These are phyloP conservation scores for Arabidopsis suecica DNA, from an alignment of 345 rosid species.

Conservation along the genomic window DNA sequence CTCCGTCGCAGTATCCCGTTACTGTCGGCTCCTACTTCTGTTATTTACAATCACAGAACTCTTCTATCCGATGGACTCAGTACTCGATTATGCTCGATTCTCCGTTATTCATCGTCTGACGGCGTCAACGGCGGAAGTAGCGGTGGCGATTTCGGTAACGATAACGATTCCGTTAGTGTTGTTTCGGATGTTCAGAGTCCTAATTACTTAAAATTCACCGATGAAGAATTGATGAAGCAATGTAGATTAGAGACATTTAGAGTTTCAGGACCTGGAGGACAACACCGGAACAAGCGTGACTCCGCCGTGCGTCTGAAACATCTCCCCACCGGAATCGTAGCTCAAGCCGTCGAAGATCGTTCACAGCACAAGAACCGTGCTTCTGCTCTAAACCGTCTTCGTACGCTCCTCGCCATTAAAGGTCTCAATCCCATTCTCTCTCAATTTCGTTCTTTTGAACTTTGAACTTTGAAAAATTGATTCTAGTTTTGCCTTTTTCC, in stretches of 20 bases:
- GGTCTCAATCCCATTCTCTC: conserved; percentile 44
- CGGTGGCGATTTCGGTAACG: background rate
- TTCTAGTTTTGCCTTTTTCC: background rate
- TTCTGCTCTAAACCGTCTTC: conserved; percentile 80
- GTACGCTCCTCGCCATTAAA: conserved; percentile 76
- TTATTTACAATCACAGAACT: background rate
- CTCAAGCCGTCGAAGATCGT: conserved; percentile 90
- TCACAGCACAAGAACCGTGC: conserved; percentile 95
- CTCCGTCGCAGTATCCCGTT: conserved; percentile 23
- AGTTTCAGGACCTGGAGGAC: conserved; percentile 93
- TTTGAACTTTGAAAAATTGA: background rate
- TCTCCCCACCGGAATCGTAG: conserved; percentile 76
- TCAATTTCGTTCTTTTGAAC: background rate
- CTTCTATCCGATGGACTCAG: conserved; percentile 3
- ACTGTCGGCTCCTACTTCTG: conserved; percentile 24
- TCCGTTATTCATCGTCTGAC: conserved; percentile 35
- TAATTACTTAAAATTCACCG: conserved; percentile 58
- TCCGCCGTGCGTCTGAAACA: conserved; percentile 92
- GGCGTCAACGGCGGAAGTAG: conserved; percentile 11
- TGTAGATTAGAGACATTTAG: conserved; percentile 75
- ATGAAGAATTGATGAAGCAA: conserved; percentile 79
- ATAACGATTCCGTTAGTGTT: conserved; percentile 4
- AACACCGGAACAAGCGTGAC: conserved; percentile 96
- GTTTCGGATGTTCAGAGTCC: background rate
- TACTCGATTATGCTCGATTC: background rate